A percentile compares a stretch with the other conserved stretches of the same genome.
phyloP scores from a whole-genome alignment of 176 grass and related monocot species.

The Oryza longistaminata region DNA sequence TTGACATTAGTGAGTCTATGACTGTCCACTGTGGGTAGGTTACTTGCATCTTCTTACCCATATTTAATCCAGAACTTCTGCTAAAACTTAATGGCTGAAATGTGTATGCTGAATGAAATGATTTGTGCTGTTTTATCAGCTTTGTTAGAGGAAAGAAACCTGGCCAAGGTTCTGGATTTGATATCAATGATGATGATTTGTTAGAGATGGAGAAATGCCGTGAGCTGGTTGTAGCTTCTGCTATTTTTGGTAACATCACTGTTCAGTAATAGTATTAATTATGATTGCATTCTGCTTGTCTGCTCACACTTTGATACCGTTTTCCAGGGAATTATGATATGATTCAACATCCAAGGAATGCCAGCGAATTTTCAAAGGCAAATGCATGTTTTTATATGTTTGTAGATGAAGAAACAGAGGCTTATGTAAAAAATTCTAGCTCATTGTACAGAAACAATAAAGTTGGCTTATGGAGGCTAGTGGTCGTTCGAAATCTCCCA shows the following conservation, averaged over 20 bases:
- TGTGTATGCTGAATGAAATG: conserved; percentile 21
- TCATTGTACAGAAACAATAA: conserved; percentile 51
- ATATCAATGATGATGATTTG: conserved; percentile 81
- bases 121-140: conserved; percentile 43
- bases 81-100: neutral
- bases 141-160: conserved; percentile 93
- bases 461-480: conserved; percentile 90
- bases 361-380: conserved; percentile 75
- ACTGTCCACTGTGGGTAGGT: conserved; percentile 87
- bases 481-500: conserved; percentile 85
- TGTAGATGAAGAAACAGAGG: conserved; percentile 92
- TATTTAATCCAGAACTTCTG: neutral
- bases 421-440: conserved; percentile 77
- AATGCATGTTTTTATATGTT: conserved; percentile 98
- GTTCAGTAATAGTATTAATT: neutral
- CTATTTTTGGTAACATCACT: conserved; percentile 81
- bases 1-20: conserved; percentile 85
- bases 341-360: conserved; percentile 88
- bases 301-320: conserved; percentile 37
- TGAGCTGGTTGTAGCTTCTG: conserved; percentile 89
- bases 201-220: conserved; percentile 90
- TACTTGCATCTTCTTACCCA: conserved; percentile 17
- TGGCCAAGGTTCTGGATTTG: conserved; percentile 77
- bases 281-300: conserved; percentile 8
- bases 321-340: conserved; percentile 92